Evolutionary conservation across 306 rosid genomes (phyloP), one percentile per base, ranked within the genome.

Genomic region (Prunus padus): DNA sequence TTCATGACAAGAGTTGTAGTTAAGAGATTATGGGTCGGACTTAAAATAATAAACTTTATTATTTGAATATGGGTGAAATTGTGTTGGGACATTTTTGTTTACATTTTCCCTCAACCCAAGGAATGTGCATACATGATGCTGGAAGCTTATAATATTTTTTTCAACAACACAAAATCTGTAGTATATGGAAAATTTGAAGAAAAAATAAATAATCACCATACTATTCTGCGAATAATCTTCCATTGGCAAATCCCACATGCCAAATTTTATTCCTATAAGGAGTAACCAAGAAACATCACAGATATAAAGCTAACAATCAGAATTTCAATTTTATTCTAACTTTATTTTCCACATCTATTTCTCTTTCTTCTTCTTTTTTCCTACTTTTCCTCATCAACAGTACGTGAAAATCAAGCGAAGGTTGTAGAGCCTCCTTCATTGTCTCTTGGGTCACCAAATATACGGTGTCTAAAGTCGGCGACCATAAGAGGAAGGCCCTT

Each of bases 401-500:
- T 51, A 62, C 11, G 37, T 56, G 51, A 30, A 72, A 60, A 23
- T 59, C 8, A 16, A 9, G n/a, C 67, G 57, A 79, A 31, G 8
- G 65, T 67, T 79, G 73, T 3, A 64, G 76, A 67, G 31, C 19
- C 56, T n/a, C n/a, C 79, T 9, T 25, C 46, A 2, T 16, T 13
- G 55, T 65, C 80, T 69, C 78, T 89, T 22, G 75, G 45, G 44
- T 93, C 97, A 20, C 88, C 90, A n/a, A 87, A 91, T 51, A 93
- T 81, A 69, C 98, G 88, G 40, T 80, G 91, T n/a, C 87, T 76
- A 78, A 93, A 93, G 83, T 93, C 98, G 22, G 82, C 2, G 28
- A 93, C 98, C 98, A 93, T 93, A 11, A 73, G 82, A 72, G 98
- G 98, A 75, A 93, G 97, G 31, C 98, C 97, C 23, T 89, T 84